Evolutionary conservation across 2,329 filamentous ascomycete genomes (phyloP).

Genomic region (Pseudocercospora fijiensis): DNA sequence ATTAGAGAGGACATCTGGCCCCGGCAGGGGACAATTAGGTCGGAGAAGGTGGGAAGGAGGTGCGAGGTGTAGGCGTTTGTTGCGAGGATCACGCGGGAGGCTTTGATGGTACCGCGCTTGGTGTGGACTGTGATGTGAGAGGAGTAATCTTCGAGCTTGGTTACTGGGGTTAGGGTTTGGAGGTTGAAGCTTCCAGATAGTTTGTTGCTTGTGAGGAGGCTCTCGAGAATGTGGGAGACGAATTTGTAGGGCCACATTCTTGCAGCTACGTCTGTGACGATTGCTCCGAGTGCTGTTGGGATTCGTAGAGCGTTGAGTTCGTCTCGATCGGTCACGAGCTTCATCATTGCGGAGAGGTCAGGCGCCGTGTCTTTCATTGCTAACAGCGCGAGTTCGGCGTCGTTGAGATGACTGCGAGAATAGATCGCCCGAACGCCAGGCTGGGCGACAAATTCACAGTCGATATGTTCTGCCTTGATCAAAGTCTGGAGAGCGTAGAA

Average conservation of each 20-base stretch:
- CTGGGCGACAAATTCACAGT: conserved; percentile 67
- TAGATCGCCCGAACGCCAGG: conserved; percentile 66
- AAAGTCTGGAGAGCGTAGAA: conserved; percentile 61
- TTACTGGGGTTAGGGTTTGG: conserved; percentile 70
- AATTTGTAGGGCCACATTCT: conserved; percentile 84
- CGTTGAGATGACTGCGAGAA: conserved; percentile 54
- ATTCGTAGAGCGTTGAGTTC: conserved; percentile 54
- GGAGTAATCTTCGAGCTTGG: conserved; percentile 22
- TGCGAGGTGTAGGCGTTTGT: conserved; percentile 83
- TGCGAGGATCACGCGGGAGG: conserved; percentile 68
- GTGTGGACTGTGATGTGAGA: conserved; percentile 33
- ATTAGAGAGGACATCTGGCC: conserved; percentile 69
- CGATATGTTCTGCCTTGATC: conserved; percentile 57
- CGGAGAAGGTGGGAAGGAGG: conserved; percentile 66
- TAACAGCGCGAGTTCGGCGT: conserved; percentile 53
- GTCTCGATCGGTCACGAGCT: conserved; percentile 42
- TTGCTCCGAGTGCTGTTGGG: conserved; percentile 59
- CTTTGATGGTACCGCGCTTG: conserved; percentile 65
- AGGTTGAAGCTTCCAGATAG: conserved; percentile 59
- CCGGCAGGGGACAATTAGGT: conserved; percentile 72
- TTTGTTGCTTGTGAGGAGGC: conserved; percentile 47
- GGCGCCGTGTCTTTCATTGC: conserved; percentile 55
- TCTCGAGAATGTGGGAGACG: conserved; percentile 67
- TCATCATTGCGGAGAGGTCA: conserved; percentile 52
- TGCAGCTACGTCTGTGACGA: conserved; percentile 64